Conservation (phyloP, 1,284 basidiomycete species). For the Apiotrichum brassicae region DNA sequence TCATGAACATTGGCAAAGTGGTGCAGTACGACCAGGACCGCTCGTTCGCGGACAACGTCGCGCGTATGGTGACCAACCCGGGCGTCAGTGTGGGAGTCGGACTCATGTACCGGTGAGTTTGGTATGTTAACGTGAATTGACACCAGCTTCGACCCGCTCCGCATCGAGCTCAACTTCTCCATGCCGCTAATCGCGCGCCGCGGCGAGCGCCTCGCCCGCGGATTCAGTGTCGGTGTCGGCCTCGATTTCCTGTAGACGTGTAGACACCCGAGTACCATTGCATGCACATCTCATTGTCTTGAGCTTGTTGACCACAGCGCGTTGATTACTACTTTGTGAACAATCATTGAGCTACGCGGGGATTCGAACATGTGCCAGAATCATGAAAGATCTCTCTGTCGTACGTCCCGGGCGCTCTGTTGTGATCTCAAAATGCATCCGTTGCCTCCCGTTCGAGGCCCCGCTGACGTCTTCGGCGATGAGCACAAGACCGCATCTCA, state of each 20-base stretch:
- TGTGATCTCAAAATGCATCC: background rate
- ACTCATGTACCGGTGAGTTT: constrained; percentile 65
- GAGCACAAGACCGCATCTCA: too few species aligned
- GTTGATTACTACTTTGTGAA: too few species aligned
- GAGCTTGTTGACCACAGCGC: too few species aligned
- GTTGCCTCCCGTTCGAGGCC: background rate
- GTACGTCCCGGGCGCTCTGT: too few species aligned
- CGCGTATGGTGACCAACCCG: constrained; percentile 45
- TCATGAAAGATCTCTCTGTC: too few species aligned
- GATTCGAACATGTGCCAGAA: too few species aligned
- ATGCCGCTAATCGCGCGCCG: constrained; percentile 73
- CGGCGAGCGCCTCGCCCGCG: constrained; percentile 70
- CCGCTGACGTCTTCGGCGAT: background rate
- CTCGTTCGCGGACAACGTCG: constrained; percentile 37
- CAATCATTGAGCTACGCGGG: too few species aligned
- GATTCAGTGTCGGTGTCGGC: constrained; percentile 87
- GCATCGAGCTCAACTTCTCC: constrained; percentile 82
- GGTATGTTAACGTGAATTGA: background rate
- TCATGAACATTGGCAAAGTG: constrained; percentile 81
- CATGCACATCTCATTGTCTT: constrained; percentile 11
- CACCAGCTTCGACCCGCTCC: constrained; percentile 36
- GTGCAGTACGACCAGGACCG: constrained; percentile 55
- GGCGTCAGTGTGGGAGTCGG: constrained; percentile 75
- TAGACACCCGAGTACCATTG: background rate
- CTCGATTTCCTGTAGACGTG: constrained; percentile 58